Evolutionary conservation across 306 rosid genomes (phyloP), one percentile per base, ranked within the genome.

Genomic region (Lathyrus aphaca): DNA sequence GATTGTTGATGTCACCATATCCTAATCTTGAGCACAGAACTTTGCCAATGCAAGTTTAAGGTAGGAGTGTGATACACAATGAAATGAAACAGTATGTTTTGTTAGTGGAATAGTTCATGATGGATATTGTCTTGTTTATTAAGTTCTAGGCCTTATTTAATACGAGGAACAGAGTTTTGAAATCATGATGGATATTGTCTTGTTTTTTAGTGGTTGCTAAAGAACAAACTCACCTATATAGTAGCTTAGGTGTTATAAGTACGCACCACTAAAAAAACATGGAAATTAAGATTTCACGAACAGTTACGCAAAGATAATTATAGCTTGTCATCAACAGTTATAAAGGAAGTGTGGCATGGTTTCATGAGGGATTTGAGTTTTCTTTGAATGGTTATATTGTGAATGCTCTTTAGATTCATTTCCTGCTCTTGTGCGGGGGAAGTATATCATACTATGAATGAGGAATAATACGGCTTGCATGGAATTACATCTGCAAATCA

Each of bases 1-100:
- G 82, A 78, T 46, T 35, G 25, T 63, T 17, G 69, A 38, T 66
- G 17, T 61, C 54, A 38, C 38, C 51, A 4, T 72, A 61, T 39
- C 40, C 64, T 44, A 32, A 71, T 45, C 45, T 3, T 74, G 48
- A 60, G 46, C 61, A 11, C 55, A 64, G 14, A 55, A 43, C 39
- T 7, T 63, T 72, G 39, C 44, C 56, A 3, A 21, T 68, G 72
- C 23, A 42, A 12, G 58, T 46, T 23, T 12, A 23, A 64, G 39
- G 21, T 64, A 44, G 69, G 69, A 15, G 40, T 43, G 44, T 63
- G 50, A 9, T 39, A 17, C 48, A 18, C 17, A 40, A 40, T 40
- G 68, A 10, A 32, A 61, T 61, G 3, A 3, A 61, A 61, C 66
- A 18, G 29, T 6, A 18, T 11, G 50, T 59, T 15, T 62, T 18